Evolutionary conservation across 768 basidiomycete genomes (phyloP).

Genomic region (Cyclocybe cylindracea): DNA sequence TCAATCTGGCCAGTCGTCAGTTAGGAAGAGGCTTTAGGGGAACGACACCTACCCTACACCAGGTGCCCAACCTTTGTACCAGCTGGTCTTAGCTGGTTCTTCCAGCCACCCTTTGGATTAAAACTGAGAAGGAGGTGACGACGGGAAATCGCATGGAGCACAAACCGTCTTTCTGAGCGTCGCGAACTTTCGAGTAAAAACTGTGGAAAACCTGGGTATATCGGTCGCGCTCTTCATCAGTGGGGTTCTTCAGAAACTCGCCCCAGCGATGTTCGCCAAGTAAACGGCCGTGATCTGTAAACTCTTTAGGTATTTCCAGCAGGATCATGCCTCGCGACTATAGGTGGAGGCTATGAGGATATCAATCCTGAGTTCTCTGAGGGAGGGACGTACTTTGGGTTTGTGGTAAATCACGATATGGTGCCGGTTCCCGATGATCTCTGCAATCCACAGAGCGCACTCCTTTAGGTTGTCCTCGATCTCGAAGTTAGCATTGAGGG

Average conservation of each 20-base stretch:
- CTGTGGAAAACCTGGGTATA: conserved; percentile 44
- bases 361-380: neutral
- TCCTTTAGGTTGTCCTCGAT: conserved; percentile 36
- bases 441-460: conserved; percentile 50
- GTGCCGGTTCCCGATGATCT: conserved; percentile 36
- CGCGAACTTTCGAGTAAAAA: conserved; percentile 40
- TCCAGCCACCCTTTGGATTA: conserved; percentile 49
- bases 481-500: conserved; percentile 49
- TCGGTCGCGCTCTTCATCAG: conserved; percentile 33
- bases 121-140: neutral
- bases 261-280: conserved; percentile 55
- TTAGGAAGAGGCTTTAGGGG: conserved; percentile 1
- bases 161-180: conserved; percentile 52
- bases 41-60: conserved; percentile 26
- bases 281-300: conserved; percentile 32
- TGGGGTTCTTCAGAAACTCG: conserved; percentile 43
- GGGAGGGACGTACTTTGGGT: conserved; percentile 37
- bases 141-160: neutral
- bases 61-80: conserved; percentile 42
- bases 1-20: conserved; percentile 16
- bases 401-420: conserved; percentile 48
- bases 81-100: conserved; percentile 38
- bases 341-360: neutral
- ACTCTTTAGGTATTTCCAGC: conserved; percentile 44
- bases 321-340: conserved; percentile 51